Evolutionary conservation across 441 rosid species (phyloP), one percentile per base, ranked within the genome.

Genomic region (Arabidopsis lyrata): DNA sequence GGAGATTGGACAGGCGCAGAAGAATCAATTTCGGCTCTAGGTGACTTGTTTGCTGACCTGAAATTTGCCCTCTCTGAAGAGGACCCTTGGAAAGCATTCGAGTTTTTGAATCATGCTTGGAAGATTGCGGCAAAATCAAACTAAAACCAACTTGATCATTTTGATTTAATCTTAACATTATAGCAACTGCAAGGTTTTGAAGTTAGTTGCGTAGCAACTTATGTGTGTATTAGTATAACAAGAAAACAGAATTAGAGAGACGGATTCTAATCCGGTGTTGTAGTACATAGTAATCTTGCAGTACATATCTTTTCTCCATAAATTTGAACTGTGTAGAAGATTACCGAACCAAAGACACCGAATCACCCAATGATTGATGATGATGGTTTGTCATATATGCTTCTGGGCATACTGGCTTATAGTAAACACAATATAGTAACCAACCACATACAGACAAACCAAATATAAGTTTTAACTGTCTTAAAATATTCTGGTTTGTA

Each of bases 331-430:
- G 27, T 24, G 27, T 24, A 24, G 88, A 95, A 95, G 81, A 92
- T 95, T 67, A 95, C 97, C 15, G 98, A 95, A 79, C 99, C 98
- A 49, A 95, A 95, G 89, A 95, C 98, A 14, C 98, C 97, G 0
- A 91, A 91, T 81, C 98, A 95, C 78, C 95, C 90, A 20, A 91
- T 90, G 95, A 77, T 95, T 59, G 94, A 91, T 84, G 95, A 93
- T 74, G 90, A 88, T 81, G 97, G 98, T 56, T 6, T 67, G 12
- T n/a, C n/a, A n/a, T n/a, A n/a, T n/a, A n/a, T n/a, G n/a, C n/a
- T n/a, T n/a, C n/a, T n/a, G n/a, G n/a, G n/a, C n/a, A n/a, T n/a
- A n/a, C n/a, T n/a, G n/a, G n/a, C n/a, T n/a, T n/a, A n/a, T n/a
- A n/a, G n/a, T n/a, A n/a, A n/a, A n/a, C n/a, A n/a, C n/a, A n/a